These are phyloP conservation scores for Syncephalastrum monosporum DNA, from an alignment of 371 early-diverging fungal genomes.

Conservation along the genomic window DNA sequence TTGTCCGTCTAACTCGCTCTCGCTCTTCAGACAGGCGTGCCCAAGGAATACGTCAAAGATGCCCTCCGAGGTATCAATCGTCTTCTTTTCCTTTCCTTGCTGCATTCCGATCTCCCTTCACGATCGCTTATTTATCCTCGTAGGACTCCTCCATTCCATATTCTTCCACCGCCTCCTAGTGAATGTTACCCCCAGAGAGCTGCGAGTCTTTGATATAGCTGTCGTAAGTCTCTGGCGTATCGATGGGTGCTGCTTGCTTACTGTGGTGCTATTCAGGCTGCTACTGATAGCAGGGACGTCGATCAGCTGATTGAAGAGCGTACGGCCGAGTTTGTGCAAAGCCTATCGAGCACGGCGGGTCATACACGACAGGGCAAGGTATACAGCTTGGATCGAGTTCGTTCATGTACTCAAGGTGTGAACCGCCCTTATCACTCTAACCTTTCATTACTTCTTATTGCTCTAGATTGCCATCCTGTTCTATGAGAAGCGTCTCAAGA, in stretches of 20 bases:
- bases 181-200: constrained; percentile 74
- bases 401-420: too few relatives aligned
- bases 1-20: constrained; percentile 1
- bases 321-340: constrained; percentile 35
- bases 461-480: constrained; percentile 63
- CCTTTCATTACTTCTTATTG: background rate
- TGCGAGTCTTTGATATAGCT: constrained; percentile 66
- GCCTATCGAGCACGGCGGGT: constrained; percentile 16
- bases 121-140: background rate
- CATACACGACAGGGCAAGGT: constrained; percentile 43
- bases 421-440: background rate
- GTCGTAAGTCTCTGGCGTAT: constrained; percentile 48
- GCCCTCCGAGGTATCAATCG: constrained; percentile 58
- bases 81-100: background rate
- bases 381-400: constrained; percentile 13
- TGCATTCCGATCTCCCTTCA: background rate
- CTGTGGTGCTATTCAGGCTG: constrained; percentile 20
- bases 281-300: constrained; percentile 38
- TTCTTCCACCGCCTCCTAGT: constrained; percentile 82
- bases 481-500: constrained; percentile 77
- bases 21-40: constrained; percentile 47
- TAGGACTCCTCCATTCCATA: constrained; percentile 80
- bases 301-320: constrained; percentile 43
- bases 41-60: constrained; percentile 58
- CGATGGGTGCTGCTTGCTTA: too few relatives aligned